These are phyloP conservation scores for Yueomyces sinensis DNA, from an alignment of 805 yeast species.

Conservation along the genomic window DNA sequence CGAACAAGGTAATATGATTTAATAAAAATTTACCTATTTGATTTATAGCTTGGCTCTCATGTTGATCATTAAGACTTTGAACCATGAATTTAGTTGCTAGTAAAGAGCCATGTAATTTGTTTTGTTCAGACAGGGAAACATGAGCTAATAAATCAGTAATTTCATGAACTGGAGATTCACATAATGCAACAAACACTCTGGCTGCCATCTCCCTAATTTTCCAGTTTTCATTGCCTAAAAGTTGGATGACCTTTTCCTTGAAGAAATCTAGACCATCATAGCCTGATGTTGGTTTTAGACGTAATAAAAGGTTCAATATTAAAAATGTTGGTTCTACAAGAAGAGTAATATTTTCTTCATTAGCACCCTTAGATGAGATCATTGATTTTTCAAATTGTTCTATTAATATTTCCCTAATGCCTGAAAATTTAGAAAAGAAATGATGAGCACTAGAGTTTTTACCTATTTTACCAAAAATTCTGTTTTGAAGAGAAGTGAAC, in stretches of 20 bases:
- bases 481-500: constrained; percentile 69
- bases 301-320: constrained; percentile 55
- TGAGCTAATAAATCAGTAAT: constrained; percentile 15
- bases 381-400: constrained; percentile 26
- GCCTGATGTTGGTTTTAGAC: constrained; percentile 49
- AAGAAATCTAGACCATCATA: constrained; percentile 42
- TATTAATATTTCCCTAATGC: constrained; percentile 38
- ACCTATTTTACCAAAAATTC: constrained; percentile 54
- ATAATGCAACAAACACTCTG: constrained; percentile 43
- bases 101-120: constrained; percentile 46
- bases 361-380: constrained; percentile 2
- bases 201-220: constrained; percentile 84
- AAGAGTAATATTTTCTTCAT: constrained; percentile 14
- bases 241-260: constrained; percentile 30
- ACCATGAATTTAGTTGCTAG: constrained; percentile 33
- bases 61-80: neutral
- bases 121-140: constrained; percentile 23
- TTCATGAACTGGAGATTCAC: constrained; percentile 23
- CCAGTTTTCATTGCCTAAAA: constrained; percentile 52
- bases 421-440: constrained; percentile 56
- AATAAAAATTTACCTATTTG: neutral
- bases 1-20: neutral
- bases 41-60: neutral
- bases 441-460: constrained; percentile 41
- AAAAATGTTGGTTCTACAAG: constrained; percentile 65